phyloP scores from a whole-genome alignment of 345 rosid genomes.

The Limnanthes douglasii region DNA sequence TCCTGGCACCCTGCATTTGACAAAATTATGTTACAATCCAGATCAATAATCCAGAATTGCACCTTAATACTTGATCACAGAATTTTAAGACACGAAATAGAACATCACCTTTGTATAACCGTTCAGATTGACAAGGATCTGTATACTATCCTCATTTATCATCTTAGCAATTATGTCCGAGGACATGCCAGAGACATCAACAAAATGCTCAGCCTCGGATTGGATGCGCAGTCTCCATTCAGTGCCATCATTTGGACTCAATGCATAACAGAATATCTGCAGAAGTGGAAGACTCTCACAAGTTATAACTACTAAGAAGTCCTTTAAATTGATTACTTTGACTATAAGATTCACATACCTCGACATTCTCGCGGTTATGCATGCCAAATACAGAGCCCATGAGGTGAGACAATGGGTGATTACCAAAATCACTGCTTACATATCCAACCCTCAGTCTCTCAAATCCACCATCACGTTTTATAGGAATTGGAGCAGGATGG shows the following conservation, averaged over 20 bases:
- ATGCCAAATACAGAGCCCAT: conserved; percentile 99
- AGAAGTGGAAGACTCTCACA: too few relatives aligned
- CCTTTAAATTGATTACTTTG: too few relatives aligned
- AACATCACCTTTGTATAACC: conserved; percentile 99
- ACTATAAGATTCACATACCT: conserved; percentile 56
- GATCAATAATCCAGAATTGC: background rate
- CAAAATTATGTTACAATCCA: background rate
- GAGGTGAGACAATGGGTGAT: conserved; percentile 95
- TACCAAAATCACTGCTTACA: conserved; percentile 96
- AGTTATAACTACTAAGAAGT: too few relatives aligned
- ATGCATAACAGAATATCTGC: conserved; percentile 91
- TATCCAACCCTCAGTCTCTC: conserved; percentile 82
- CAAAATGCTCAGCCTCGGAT: conserved; percentile 84
- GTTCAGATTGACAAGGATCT: conserved; percentile 81
- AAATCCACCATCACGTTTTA: conserved; percentile 43
- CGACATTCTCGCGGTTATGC: conserved; percentile 77
- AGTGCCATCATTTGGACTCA: conserved; percentile 90
- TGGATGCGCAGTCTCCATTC: conserved; percentile 95
- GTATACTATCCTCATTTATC: conserved; percentile 77
- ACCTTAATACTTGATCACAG: too few relatives aligned
- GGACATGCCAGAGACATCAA: conserved; percentile 81
- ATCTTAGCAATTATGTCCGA: conserved; percentile 77
- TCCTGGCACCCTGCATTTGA: conserved; percentile 95
- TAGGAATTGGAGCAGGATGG: conserved; percentile 51
- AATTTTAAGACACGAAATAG: too few relatives aligned